These are phyloP conservation scores for Brachypodium distachyon DNA, from an alignment of 202 grass and related monocot species.

Conservation along the genomic window DNA sequence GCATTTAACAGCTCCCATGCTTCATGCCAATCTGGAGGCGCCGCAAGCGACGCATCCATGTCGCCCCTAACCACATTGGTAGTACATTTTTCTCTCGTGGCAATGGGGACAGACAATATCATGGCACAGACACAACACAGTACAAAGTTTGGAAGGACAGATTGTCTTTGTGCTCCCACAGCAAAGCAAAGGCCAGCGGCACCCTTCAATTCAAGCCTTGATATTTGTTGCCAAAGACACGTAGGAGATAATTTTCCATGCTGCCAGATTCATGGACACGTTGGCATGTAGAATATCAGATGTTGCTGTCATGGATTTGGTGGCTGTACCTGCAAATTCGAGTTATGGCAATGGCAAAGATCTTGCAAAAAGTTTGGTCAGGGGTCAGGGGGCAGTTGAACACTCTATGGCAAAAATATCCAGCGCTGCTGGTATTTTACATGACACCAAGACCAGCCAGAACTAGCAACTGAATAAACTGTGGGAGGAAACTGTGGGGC, in stretches of 20 bases:
- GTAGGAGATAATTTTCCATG: background rate
- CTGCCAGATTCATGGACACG: background rate
- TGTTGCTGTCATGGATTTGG: background rate
- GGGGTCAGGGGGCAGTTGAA: background rate
- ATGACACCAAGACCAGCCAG: background rate
- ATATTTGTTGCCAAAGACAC: background rate
- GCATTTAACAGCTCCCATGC: constrained; percentile 9
- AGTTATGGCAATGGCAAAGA: background rate
- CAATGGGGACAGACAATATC: background rate
- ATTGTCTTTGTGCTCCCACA: background rate
- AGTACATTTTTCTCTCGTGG: background rate
- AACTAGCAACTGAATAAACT: background rate
- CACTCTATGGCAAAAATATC: background rate
- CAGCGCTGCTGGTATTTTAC: background rate
- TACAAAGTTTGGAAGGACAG: background rate
- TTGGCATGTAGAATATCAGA: background rate
- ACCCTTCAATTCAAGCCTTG: background rate
- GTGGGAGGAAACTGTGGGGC: background rate
- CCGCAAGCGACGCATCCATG: background rate
- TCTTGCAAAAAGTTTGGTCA: background rate
- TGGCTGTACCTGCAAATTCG: background rate
- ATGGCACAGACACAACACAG: background rate
- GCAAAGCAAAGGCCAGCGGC: background rate
- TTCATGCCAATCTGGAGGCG: background rate
- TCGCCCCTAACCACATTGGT: background rate